A percentile compares a stretch with the other conserved stretches of the same genome.
These are phyloP conservation scores for Crithidia fasciculata DNA, from an alignment of 208 protist genomes.

Conservation along the genomic window DNA sequence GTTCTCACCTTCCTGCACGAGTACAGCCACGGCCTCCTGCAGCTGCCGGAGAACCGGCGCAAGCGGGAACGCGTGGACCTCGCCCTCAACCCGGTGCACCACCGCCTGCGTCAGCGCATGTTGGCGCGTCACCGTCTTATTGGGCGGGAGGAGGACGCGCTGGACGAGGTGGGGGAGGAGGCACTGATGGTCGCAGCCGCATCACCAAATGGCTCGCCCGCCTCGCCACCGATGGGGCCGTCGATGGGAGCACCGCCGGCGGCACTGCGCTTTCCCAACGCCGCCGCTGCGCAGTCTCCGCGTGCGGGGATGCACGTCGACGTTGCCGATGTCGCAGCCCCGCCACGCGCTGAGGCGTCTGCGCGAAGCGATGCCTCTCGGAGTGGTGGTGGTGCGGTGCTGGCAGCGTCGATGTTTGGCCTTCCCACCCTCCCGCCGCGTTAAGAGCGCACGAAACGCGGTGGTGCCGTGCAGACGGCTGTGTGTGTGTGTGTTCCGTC, in stretches of 20 bases:
- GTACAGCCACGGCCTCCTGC: constrained; percentile 83
- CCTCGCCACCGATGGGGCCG: background rate
- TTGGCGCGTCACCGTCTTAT: constrained; percentile 52
- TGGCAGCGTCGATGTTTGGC: constrained; percentile 24
- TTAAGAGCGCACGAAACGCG: background rate
- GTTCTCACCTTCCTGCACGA: constrained; percentile 73
- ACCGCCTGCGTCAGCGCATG: constrained; percentile 71
- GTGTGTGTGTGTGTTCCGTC: background rate
- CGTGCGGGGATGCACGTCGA: background rate
- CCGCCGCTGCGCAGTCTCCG: background rate
- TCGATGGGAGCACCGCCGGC: background rate
- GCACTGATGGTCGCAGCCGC: background rate
- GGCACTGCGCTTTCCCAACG: background rate
- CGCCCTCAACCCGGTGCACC: constrained; percentile 28
- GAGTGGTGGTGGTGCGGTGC: constrained; percentile 14
- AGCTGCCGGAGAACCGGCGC: constrained; percentile 48
- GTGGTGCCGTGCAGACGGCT: no score
- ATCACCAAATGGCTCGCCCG: background rate
- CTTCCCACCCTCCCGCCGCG: constrained; percentile 18
- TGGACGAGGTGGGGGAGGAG: constrained; percentile 34
- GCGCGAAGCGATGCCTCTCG: background rate
- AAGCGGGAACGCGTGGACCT: constrained; percentile 59
- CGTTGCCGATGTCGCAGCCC: background rate
- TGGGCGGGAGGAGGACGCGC: constrained; percentile 42
- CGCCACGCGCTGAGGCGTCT: background rate